These are phyloP conservation scores for Linnemannia elongata DNA, from an alignment of 192 early-diverging fungal species.

Conservation along the genomic window DNA sequence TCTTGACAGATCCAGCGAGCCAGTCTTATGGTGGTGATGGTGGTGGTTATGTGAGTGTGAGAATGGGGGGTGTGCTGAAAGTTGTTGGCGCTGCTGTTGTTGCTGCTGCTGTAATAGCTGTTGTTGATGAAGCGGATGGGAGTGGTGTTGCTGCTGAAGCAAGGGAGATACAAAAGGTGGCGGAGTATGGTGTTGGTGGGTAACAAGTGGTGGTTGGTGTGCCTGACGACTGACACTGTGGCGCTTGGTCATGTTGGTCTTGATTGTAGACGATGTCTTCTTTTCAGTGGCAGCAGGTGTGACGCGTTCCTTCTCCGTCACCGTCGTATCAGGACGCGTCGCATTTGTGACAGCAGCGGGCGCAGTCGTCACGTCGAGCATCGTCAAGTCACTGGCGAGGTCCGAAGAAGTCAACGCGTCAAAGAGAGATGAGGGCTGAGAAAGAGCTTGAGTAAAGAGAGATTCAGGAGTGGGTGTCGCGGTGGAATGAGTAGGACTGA, in stretches of 20 bases:
- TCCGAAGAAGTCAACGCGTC: not conserved
- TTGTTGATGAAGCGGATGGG: constrained; percentile 3
- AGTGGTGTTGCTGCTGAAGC: constrained; percentile 22
- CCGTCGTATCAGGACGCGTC: not conserved
- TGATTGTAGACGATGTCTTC: constrained; percentile 7
- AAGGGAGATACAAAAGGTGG: constrained; percentile 41
- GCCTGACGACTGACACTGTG: constrained; percentile 53
- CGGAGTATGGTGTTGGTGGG: constrained; percentile 50
- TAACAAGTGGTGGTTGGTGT: constrained; percentile 42
- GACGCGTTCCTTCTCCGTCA: not conserved
- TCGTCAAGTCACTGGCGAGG: not conserved
- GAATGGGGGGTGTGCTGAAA: not conserved
- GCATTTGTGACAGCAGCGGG: not conserved
- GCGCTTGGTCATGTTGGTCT: constrained; percentile 17
- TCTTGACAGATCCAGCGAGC: constrained; percentile 28
- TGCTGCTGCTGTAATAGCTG: constrained; percentile 21
- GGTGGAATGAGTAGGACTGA: not conserved
- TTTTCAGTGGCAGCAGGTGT: constrained; percentile 2
- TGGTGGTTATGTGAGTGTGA: not conserved
- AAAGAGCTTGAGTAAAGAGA: not conserved
- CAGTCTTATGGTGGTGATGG: constrained; percentile 34
- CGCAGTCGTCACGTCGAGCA: not conserved
- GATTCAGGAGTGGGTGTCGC: not conserved
- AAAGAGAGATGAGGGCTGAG: not conserved
- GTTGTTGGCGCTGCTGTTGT: constrained; percentile 10